phyloP scores from a whole-genome alignment of 148 eudicot genomes.

The Drosera capensis region DNA sequence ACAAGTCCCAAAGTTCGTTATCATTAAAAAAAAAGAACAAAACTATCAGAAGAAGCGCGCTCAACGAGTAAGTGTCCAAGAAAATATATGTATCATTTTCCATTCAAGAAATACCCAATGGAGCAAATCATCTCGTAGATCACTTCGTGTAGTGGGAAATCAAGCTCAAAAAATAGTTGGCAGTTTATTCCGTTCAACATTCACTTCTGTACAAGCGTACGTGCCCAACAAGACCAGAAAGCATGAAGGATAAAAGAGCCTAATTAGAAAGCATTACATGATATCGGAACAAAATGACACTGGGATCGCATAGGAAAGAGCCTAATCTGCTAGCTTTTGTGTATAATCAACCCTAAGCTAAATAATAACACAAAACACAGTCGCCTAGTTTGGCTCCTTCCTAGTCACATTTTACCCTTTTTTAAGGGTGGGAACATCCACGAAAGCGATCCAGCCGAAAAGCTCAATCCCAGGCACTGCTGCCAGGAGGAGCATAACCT shows the following conservation, averaged over 20 bases:
- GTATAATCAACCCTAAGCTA: background rate
- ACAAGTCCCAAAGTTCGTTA: too few relatives aligned
- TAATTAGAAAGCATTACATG: background rate
- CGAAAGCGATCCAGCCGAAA: background rate
- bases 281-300: too few relatives aligned
- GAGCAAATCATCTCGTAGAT: too few relatives aligned
- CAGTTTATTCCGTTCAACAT: background rate
- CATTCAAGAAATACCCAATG: too few relatives aligned
- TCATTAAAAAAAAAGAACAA: too few relatives aligned
- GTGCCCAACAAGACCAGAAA: background rate
- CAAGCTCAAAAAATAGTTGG: background rate
- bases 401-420: background rate
- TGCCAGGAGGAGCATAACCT: conserved; percentile 25
- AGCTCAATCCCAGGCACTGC: conserved; percentile 73
- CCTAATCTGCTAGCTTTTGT: background rate
- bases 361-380: background rate
- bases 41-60: too few relatives aligned
- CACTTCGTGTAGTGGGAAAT: too few relatives aligned
- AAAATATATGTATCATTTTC: too few relatives aligned
- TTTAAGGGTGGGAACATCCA: background rate
- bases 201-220: background rate
- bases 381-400: background rate
- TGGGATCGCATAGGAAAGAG: too few relatives aligned
- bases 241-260: background rate
- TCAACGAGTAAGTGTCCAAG: too few relatives aligned